Evolutionary conservation across 805 yeast species (phyloP), one percentile per base, ranked within the genome.

Genomic region (Candida cerambycidarum): DNA sequence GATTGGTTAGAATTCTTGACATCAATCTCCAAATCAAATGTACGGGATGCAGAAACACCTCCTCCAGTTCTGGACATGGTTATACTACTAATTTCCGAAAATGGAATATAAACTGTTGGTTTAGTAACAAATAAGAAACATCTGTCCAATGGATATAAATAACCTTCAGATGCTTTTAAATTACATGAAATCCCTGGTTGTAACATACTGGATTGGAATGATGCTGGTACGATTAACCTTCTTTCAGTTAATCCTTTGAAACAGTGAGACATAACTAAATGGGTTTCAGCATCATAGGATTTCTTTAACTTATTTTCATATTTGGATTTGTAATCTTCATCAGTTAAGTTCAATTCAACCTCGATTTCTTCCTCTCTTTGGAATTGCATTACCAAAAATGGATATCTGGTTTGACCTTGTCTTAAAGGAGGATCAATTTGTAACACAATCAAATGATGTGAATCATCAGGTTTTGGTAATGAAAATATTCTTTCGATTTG

Each of bases 321-420:
- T 52, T 82, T 83, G 39, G 65, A 66, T 48, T 85, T 82, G 59
- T 80, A 89, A 55, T 87, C 97, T 32, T 79, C 87, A 33, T 90
- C 96, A 30, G 82, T 82, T 15, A 93, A 62, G 59, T 93, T 90
- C 55, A 93, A 73, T 58, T 89, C 96, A 29, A 92, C 83, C 62
- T 89, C 97, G 38, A 88, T 78, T 58, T 87, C 96, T 63, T 93
- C 99, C 50, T 89, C 96, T 42, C 82, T 80, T 47, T 84, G 79
- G 58, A 93, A 88, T 67, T 93, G 99, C 62, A 92, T 67, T 11
- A 89, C 92, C 59, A 93, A 71, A 62, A 88, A 93, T 31, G 97
- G 95, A 58, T 93, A 92, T 46, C 96, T 80, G 0, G 99, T 93
- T 68, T 93, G 98, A 43, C 99, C 99, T 68, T 93, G 99, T 62